Base-by-base conservation (phyloP, 164 flowering plant genomes). In the Kalanchoe fedtschenkoi region DNA sequence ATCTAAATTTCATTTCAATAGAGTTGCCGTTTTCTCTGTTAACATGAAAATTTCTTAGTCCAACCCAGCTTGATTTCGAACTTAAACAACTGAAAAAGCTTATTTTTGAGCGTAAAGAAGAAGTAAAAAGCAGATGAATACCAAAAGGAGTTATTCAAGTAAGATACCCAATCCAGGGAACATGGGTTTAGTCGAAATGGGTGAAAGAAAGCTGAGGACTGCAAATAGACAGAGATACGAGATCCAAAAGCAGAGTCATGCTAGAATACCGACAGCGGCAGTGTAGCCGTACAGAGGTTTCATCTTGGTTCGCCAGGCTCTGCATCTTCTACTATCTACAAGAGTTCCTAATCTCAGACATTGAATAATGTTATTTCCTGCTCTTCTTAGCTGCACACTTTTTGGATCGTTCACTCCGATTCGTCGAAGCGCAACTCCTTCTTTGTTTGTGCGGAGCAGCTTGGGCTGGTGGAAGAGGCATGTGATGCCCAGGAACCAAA, bases 401-500 rank as follows among this genome's bases (percentile, higher is more conserved):
- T 51, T 72, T 71, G n/a, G 81, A 61, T 26, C 68, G 64, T 58
- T 65, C 65, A 61, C 64, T 68, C 58, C 81, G 64, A 13, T 75
- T 67, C 57, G 72, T 78, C 15, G 70, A 64, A 24, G 63, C 61
- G 53, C 69, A 59, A 46, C 34, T 60, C 65, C 71, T 70, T 69
- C 75, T 72, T 34, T 76, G 61, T 14, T 61, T 64, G 64, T 53
- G 55, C 17, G 77, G 65, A 66, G 72, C 64, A 66, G 73, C n/a
- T 19, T 44, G 68, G 83, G 83, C 64, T 73, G 80, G 37, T 70
- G 51, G 74, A 77, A 75, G 65, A 81, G 91, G 81, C 86, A 77
- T 64, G 77, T 75, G 85, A 78, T 76, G 80, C 83, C 86, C 85
- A 85, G 73, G 74, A 85, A 83, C 92, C 98, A 88, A 76, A 93